phyloP scores from a whole-genome alignment of 169 alveolate genomes.

The Plasmodium gaboni region DNA sequence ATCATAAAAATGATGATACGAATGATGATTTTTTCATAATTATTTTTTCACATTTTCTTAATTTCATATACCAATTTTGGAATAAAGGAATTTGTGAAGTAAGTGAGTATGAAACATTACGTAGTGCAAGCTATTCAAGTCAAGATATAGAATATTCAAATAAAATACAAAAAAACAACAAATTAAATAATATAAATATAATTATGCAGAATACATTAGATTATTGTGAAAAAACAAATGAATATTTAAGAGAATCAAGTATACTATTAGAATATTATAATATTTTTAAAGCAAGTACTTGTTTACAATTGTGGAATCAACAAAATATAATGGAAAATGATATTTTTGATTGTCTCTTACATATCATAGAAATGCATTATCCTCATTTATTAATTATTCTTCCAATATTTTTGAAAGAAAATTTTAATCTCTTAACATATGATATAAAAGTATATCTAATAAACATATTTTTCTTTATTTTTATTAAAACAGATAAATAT shows the following conservation, averaged over 20 bases:
- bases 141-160: constrained; percentile 17
- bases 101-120: constrained; percentile 12
- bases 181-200: constrained; percentile 14
- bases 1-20: constrained; percentile 1
- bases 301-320: constrained; percentile 7
- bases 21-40: constrained; percentile 19
- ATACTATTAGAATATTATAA: constrained; percentile 2
- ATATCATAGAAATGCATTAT: constrained; percentile 41
- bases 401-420: constrained; percentile 53
- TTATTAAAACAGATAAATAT: constrained; percentile 48
- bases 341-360: constrained; percentile 32
- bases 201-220: background rate
- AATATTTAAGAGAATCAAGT: constrained; percentile 21
- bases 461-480: constrained; percentile 65
- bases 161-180: constrained; percentile 3
- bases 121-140: constrained; percentile 8
- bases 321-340: constrained; percentile 26
- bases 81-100: constrained; percentile 13
- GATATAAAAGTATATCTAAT: constrained; percentile 61
- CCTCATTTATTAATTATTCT: constrained; percentile 31
- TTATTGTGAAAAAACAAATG: constrained; percentile 24
- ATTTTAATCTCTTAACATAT: constrained; percentile 36
- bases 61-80: constrained; percentile 21
- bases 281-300: constrained; percentile 6
- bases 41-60: constrained; percentile 32